Evolutionary conservation across 768 basidiomycete genomes (phyloP).

Genomic region (Imleria badia): DNA sequence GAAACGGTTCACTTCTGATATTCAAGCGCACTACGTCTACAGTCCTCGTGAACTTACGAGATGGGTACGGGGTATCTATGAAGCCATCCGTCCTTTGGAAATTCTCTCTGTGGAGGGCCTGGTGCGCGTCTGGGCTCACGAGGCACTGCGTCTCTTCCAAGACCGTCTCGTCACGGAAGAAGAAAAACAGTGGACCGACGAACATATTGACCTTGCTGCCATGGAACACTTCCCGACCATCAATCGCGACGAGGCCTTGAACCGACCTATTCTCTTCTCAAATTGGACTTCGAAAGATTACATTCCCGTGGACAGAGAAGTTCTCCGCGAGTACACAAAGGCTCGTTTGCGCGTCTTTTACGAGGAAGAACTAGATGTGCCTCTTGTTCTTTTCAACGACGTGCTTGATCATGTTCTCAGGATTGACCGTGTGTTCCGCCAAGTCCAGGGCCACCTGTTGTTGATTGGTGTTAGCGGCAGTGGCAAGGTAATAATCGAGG

Average conservation of each 20-base stretch:
- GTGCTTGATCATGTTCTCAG: conserved; percentile 97
- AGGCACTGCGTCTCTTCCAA: conserved; percentile 95
- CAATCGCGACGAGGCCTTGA: conserved; percentile 80
- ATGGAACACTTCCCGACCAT: conserved; percentile 93
- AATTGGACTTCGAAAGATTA: conserved; percentile 99
- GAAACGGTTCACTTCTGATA: conserved; percentile 90
- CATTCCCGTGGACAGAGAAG: conserved; percentile 91
- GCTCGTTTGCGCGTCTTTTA: conserved; percentile 97
- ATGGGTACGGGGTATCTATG: conserved; percentile 97
- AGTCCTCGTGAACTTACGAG: conserved; percentile 97
- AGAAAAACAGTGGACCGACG: conserved; percentile 94
- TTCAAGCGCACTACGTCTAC: conserved; percentile 99
- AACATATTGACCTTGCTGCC: conserved; percentile 81
- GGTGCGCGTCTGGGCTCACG: conserved; percentile 97
- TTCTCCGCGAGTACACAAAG: conserved; percentile 93
- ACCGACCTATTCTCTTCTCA: conserved; percentile 91
- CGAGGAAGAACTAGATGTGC: conserved; percentile 97
- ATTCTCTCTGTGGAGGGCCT: conserved; percentile 92
- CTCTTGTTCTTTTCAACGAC: conserved; percentile 97
- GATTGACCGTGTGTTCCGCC: conserved; percentile 98
- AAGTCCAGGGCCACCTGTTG: conserved; percentile 93
- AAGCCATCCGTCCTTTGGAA: conserved; percentile 93
- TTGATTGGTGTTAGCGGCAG: conserved; percentile 98
- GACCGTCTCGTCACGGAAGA: conserved; percentile 93
- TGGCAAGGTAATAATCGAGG: conserved; percentile 72